Base-by-base conservation (phyloP, 202 grass and related monocot genomes). In the Panicum hallii region DNA sequence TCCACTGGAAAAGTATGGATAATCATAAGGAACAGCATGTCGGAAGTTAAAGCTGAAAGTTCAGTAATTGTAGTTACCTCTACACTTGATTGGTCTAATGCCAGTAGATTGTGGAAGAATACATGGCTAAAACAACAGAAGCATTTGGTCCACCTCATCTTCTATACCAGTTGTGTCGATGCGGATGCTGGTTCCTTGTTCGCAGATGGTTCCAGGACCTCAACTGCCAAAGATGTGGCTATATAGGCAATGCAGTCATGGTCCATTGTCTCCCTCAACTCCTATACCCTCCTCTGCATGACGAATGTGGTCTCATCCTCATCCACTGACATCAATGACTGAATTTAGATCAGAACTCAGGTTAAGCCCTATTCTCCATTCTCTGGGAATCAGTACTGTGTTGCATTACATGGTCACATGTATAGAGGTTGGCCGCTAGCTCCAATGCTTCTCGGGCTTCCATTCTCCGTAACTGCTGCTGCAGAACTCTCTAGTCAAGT, bases 61-160 rank as follows among this genome's bases (percentile, higher is more conserved):
- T 0, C 23, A 16, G 19, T 41, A 79, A 19, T 41, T 40, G 47
- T 41, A 52, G 45, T 79, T 54, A 67, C 47, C 63, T 53, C 28
- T 9, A 79, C 30, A 48, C 19, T 48, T 1, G 17, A 26, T 26
- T 53, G 19, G 46, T 14, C 32, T 32, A 52, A 53, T 52, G 10
- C 11, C 17, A 45, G 40, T 67, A 67, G 17, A 67, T 67, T 79
- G 46, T 10, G 62, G 30, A 79, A 23, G 62, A 38, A 22, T 79
- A 16, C 1, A 79, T 50, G 75, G 66, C 45, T 32, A 36, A 57
- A 36, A 23, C 5, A 75, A 40, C n/a, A 56, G 19, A 11, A 57
- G 11, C 72, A 22, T 40, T 41, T 23, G 28, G 9, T 54, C 16
- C 71, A 34, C 71, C 9, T 74, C 71, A 38, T 38, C 71, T n/a